A percentile compares a stretch with the other conserved stretches of the same genome.
These are phyloP conservation scores for Globisporangium acanthophoron DNA, from an alignment of 352 stramenopile species.

Conservation along the genomic window DNA sequence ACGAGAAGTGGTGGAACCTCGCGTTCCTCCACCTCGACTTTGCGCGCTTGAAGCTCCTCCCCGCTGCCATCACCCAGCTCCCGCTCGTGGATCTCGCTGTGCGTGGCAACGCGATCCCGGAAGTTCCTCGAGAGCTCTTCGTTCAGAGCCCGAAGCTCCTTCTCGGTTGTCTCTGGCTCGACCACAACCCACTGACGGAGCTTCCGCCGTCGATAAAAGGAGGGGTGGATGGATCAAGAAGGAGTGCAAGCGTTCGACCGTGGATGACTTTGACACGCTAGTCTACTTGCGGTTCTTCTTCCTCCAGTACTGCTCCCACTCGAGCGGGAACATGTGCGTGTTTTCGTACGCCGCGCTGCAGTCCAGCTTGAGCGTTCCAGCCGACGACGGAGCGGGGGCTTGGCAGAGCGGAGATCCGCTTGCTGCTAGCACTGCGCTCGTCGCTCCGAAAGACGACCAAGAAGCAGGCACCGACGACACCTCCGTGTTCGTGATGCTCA, in stretches of 20 bases:
- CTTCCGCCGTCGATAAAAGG: neutral
- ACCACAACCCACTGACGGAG: neutral
- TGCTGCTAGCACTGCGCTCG: neutral
- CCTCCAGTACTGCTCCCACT: conserved; percentile 3
- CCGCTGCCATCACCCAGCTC: neutral
- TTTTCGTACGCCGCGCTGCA: neutral
- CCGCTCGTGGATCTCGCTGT: conserved; percentile 2
- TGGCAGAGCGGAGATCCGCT: neutral
- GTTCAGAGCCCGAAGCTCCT: neutral
- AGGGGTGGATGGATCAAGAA: too few relatives aligned
- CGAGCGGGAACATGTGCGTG: conserved; percentile 2
- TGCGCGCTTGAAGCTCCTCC: neutral
- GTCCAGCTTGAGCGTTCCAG: neutral
- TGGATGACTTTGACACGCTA: neutral
- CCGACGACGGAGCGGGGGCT: neutral
- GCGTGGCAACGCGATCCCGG: neutral
- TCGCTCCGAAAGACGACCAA: neutral
- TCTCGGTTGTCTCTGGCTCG: conserved; percentile 3
- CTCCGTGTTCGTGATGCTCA: conserved; percentile 1
- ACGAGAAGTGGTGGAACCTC: neutral
- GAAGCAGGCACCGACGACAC: neutral
- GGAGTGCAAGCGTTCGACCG: too few relatives aligned
- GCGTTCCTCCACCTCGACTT: conserved; percentile 4
- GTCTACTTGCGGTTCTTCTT: neutral
- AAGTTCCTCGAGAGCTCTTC: conserved; percentile 6